These are phyloP conservation scores for Pleochaeta shiraiana DNA, from an alignment of 2,329 filamentous ascomycete genomes.

Conservation along the genomic window DNA sequence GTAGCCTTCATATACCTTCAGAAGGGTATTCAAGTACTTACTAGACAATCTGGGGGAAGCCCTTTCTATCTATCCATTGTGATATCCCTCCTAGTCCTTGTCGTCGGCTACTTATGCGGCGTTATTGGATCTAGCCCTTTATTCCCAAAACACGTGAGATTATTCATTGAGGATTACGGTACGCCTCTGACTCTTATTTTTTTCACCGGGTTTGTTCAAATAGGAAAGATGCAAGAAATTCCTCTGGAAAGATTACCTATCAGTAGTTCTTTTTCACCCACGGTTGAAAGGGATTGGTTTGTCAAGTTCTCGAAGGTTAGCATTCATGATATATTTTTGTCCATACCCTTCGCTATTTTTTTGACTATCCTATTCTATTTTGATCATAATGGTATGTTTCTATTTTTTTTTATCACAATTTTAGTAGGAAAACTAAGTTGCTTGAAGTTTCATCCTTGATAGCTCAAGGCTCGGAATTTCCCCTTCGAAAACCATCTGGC, in stretches of 20 bases:
- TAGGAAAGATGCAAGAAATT: conserved; percentile 59
- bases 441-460: conserved; percentile 53
- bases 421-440: neutral
- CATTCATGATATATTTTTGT: conserved; percentile 54
- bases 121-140: conserved; percentile 47
- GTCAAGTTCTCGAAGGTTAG: conserved; percentile 62
- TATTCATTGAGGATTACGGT: conserved; percentile 79
- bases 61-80: conserved; percentile 49
- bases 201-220: conserved; percentile 75
- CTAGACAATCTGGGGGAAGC: conserved; percentile 42
- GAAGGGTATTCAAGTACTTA: conserved; percentile 73
- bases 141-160: conserved; percentile 52
- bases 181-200: conserved; percentile 67
- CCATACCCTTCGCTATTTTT: conserved; percentile 68
- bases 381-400: conserved; percentile 52
- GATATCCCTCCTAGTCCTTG: conserved; percentile 7
- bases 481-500: conserved; percentile 56
- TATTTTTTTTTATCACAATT: neutral
- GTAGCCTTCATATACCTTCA: conserved; percentile 83
- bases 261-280: conserved; percentile 58
- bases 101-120: conserved; percentile 52
- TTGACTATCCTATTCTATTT: conserved; percentile 78
- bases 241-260: conserved; percentile 52
- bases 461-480: conserved; percentile 64
- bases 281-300: conserved; percentile 50